Evolutionary conservation across 2,329 filamentous ascomycete species (phyloP), one percentile per base, ranked within the genome.

Genomic region (Septoria petroselini): DNA sequence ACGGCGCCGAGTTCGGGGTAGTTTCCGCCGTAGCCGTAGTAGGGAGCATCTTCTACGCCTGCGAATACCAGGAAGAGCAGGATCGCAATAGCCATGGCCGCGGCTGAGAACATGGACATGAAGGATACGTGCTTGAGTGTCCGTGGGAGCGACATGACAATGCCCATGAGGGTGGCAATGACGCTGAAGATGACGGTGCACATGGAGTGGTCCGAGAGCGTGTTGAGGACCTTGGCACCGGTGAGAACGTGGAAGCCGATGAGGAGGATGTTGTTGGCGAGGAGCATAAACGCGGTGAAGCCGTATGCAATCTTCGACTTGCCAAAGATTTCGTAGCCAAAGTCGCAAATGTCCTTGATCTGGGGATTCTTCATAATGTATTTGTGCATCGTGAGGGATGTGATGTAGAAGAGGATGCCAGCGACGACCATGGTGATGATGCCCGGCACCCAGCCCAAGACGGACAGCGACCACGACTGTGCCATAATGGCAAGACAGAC

Each of bases 401-500:
- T 77, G 48, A 76, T 71, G 70, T 70, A 76, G 65, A 77, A 76
- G 2, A 77, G 59, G 3, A 70, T 55, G 21, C 72, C 72, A 8
- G 71, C 69, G 4, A 70, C 56, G 9, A 76, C 52, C 73, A 76
- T 76, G 29, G 71, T 74, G 49, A 75, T 69, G 33, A 75, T 70
- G 4, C 72, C 71, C 2, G 72, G 71, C 15, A 74, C 71, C 71
- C 72, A 74, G 41, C 72, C 72, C 6, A 75, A 57, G n/a, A 75
- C 72, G 34, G 70, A 73, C 9, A 76, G 67, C 21, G 73, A 75
- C 74, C 74, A 76, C 5, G 73, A 69, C 57, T 77, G 74, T 23
- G 74, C 74, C 74, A 76, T 76, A 55, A 76, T 76, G 21, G 74
- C 74, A 4, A 77, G 62, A 60, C 74, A 77, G 29, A 77, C 73